phyloP scores from a whole-genome alignment of 2,329 filamentous ascomycete species.

The Akanthomyces dipterigenus region DNA sequence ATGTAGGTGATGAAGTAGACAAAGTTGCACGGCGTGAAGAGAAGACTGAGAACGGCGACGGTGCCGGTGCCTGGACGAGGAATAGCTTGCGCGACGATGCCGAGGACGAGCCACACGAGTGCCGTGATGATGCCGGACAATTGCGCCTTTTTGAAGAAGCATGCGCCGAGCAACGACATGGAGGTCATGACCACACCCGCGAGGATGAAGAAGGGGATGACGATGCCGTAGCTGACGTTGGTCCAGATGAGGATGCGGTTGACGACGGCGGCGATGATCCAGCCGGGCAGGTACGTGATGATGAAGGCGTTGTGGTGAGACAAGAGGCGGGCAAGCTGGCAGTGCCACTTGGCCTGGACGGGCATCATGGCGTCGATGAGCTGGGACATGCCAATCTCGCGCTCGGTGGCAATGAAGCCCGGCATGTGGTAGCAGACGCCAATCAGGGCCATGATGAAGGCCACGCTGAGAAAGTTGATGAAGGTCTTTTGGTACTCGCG shows the following conservation, averaged over 20 bases:
- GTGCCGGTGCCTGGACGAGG: slow-evolving; percentile 51
- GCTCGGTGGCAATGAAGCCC: slow-evolving; percentile 62
- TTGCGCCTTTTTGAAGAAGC: slow-evolving; percentile 75
- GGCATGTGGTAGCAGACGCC: slow-evolving; percentile 67
- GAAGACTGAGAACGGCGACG: slow-evolving; percentile 60
- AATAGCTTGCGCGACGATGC: slow-evolving; percentile 70
- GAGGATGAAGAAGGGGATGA: slow-evolving; percentile 65
- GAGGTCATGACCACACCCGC: slow-evolving; percentile 67
- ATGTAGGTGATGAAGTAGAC: slow-evolving; percentile 67
- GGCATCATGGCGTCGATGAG: slow-evolving; percentile 71
- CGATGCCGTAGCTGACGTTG: slow-evolving; percentile 51
- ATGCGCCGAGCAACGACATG: slow-evolving; percentile 67
- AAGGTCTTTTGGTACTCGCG: slow-evolving; percentile 57
- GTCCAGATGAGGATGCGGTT: slow-evolving; percentile 20
- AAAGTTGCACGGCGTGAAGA: slow-evolving; percentile 80
- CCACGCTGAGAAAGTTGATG: slow-evolving; percentile 58
- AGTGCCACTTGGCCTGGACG: slow-evolving; percentile 46
- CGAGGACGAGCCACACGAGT: slow-evolving; percentile 63
- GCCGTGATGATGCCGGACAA: slow-evolving; percentile 71
- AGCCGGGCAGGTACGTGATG: slow-evolving; percentile 50
- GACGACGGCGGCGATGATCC: slow-evolving; percentile 34
- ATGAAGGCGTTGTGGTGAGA: slow-evolving; percentile 63
- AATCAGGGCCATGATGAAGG: slow-evolving; percentile 62
- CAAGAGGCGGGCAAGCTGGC: slow-evolving; percentile 32
- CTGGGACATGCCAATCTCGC: slow-evolving; percentile 65